Base-by-base conservation (phyloP, 331 rosid genomes). In the Rhamnella rubrinervis region DNA sequence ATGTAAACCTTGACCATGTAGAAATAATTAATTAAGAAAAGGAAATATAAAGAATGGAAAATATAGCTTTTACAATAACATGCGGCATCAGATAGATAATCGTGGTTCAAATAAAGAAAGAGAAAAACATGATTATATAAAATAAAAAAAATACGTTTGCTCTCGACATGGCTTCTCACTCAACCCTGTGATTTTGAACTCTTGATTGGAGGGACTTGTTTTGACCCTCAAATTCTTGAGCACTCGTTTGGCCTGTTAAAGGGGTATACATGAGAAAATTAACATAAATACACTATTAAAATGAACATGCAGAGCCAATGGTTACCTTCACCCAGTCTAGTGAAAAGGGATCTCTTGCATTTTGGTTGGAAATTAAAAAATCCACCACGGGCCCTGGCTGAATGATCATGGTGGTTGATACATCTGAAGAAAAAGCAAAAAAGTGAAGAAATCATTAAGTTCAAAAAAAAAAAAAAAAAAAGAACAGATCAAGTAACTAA, bases 361-460 rank as follows among this genome's bases (percentile, higher is more conserved):
- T 85, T 60, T 95, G 99, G 77, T 89, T 91, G 26, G 84, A 68
- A 55, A 91, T 87, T 21, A 95, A 51, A 47, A 95, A 95, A 69
- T 91, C 97, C 18, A 95, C 96, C 50, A 95, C 93, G 2, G 99
- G 97, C 1, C 97, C 99, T 38, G 96, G 97, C 21, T 76, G 82
- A 39, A 95, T 81, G 9, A 91, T 83, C 96, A 91, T 95, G 1
- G 99, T 95, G 6, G 99, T 95, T 0, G 99, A 95, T 31, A 91
- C 96, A 83, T 95, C 99, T 95, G 71, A 16, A 67, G 50, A 81
- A 19, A 64, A 35, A 17, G 31, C 6, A 53, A 11, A 18, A 61
- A 21, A 63, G 50, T 50, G 26, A 46, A 66, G 7, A 61, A 49
- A 66, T 25, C 3, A 17, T 35, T 23, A 70, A 52, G 7, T 21